Conservation (phyloP, 768 basidiomycete species). For the Arthromyces matolae region DNA sequence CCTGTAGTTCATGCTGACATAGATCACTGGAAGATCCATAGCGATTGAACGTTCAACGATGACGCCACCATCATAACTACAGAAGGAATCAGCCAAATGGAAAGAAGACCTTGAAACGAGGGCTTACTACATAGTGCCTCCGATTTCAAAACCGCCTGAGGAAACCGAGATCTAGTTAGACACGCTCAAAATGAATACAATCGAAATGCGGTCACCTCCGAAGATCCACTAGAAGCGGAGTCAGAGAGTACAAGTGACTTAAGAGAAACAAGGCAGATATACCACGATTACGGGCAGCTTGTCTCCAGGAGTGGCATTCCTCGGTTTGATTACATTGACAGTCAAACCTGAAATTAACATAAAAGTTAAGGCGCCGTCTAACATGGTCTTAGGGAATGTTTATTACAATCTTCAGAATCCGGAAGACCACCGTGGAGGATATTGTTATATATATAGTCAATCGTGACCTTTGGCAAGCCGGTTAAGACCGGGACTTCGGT, state of each 20-base stretch:
- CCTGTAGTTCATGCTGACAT: slow-evolving; percentile 55
- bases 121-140: slow-evolving; percentile 1
- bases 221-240: slow-evolving; percentile 42
- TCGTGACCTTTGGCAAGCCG: slow-evolving; percentile 31
- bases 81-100: not conserved
- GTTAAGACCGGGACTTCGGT: slow-evolving; percentile 31
- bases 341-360: slow-evolving; percentile 37
- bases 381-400: not conserved
- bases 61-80: slow-evolving; percentile 40
- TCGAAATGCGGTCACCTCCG: slow-evolving; percentile 29
- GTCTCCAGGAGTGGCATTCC: slow-evolving; percentile 32
- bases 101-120: not conserved
- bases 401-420: slow-evolving; percentile 41
- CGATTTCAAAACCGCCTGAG: slow-evolving; percentile 8
- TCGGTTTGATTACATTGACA: slow-evolving; percentile 49
- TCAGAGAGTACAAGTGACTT: not conserved
- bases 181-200: not conserved
- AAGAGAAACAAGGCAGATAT: not conserved
- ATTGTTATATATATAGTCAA: slow-evolving; percentile 30
- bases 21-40: slow-evolving; percentile 42
- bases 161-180: not conserved
- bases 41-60: slow-evolving; percentile 44
- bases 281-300: slow-evolving; percentile 55
- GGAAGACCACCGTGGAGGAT: slow-evolving; percentile 18
- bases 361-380: not conserved